phyloP scores from a whole-genome alignment of 2,329 filamentous ascomycete genomes.

The Botryotinia narcissicola region DNA sequence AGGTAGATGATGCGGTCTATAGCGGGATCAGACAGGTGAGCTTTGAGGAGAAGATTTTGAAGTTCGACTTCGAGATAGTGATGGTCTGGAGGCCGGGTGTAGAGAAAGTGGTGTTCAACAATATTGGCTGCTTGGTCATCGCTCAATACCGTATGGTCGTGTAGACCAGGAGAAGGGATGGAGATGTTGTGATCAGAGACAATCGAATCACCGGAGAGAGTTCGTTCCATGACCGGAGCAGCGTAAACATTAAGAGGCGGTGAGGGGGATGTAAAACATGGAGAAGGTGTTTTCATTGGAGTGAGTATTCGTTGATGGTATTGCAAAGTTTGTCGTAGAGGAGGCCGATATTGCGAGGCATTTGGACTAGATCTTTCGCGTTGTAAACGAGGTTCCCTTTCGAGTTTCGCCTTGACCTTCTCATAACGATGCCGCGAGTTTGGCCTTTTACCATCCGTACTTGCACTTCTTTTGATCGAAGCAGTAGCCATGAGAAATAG shows the following conservation, averaged over 20 bases:
- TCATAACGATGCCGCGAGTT: conserved; percentile 17
- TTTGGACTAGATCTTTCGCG: neutral
- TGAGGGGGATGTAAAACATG: neutral
- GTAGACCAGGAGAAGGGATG: neutral
- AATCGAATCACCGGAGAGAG: conserved; percentile 37
- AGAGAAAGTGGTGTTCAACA: conserved; percentile 29
- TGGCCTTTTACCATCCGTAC: conserved; percentile 18
- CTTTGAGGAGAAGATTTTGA: conserved; percentile 3
- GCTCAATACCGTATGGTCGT: conserved; percentile 26
- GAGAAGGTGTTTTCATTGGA: neutral
- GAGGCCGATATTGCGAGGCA: neutral
- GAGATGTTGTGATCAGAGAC: conserved; percentile 32
- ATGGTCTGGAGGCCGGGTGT: conserved; percentile 21
- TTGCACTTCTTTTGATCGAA: conserved; percentile 11
- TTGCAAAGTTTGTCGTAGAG: conserved; percentile 1
- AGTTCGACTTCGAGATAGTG: conserved; percentile 24
- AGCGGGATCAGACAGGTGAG: neutral
- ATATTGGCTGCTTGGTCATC: conserved; percentile 30
- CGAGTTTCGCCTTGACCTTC: conserved; percentile 9
- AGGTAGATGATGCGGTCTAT: conserved; percentile 54
- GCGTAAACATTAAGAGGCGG: neutral
- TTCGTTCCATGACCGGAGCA: conserved; percentile 33
- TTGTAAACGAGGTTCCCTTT: conserved; percentile 7
- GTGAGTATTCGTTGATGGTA: neutral
- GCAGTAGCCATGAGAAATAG: conserved; percentile 19